Evolutionary conservation across 306 rosid species (phyloP).

Genomic region (Prunus dulcis): DNA sequence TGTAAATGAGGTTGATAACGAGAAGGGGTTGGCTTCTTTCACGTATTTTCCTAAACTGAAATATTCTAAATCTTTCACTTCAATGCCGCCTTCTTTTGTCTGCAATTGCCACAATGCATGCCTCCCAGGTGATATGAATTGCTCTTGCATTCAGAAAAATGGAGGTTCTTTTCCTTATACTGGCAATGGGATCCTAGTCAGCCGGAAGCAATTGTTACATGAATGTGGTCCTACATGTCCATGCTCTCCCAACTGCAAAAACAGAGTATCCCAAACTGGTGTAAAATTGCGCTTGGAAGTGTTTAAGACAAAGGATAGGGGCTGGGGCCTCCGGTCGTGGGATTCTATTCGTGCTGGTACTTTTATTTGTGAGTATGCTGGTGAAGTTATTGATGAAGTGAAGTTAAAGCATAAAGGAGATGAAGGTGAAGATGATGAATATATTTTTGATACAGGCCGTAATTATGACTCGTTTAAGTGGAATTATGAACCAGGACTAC

Average conservation of each 20-base stretch:
- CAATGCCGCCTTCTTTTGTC: slow-evolving; percentile 33
- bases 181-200: slow-evolving; percentile 44
- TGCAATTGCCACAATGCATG: slow-evolving; percentile 50
- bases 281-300: slow-evolving; percentile 51
- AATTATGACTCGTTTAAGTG: slow-evolving; percentile 45
- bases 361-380: slow-evolving; percentile 67
- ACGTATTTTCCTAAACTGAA: slow-evolving; percentile 45
- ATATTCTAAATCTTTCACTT: slow-evolving; percentile 34
- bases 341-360: slow-evolving; percentile 68
- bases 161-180: slow-evolving; percentile 60
- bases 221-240: slow-evolving; percentile 63
- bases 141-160: slow-evolving; percentile 57
- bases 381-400: slow-evolving; percentile 47
- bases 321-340: slow-evolving; percentile 68
- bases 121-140: slow-evolving; percentile 48
- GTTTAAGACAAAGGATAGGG: slow-evolving; percentile 55
- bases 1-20: slow-evolving; percentile 61
- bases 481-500: slow-evolving; percentile 48
- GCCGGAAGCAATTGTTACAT: slow-evolving; percentile 49
- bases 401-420: slow-evolving; percentile 21
- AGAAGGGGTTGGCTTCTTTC: slow-evolving; percentile 49
- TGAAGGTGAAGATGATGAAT: slow-evolving; percentile 42
- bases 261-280: slow-evolving; percentile 55
- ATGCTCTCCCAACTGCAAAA: slow-evolving; percentile 59
- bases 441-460: slow-evolving; percentile 54